phyloP scores from a whole-genome alignment of 129 eudicot genomes.

The Helichrysum umbraculigerum region DNA sequence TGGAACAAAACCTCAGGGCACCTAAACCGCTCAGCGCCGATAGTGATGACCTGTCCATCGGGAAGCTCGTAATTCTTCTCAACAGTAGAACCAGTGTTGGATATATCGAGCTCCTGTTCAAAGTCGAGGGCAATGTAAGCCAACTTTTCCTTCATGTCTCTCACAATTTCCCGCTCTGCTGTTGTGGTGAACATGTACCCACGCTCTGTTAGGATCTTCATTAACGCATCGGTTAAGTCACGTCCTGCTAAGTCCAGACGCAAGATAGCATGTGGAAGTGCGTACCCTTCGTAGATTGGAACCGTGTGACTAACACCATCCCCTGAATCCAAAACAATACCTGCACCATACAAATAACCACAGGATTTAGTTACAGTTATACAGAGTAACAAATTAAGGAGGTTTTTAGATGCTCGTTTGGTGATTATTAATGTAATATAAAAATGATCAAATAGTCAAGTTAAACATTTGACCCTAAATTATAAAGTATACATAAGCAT shows the following conservation, averaged over 20 bases:
- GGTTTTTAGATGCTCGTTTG: background rate
- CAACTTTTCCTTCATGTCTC: conserved; percentile 66
- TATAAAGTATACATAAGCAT: background rate
- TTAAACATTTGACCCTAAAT: background rate
- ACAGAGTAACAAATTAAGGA: background rate
- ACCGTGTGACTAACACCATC: conserved; percentile 64
- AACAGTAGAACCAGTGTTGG: conserved; percentile 47
- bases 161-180: conserved; percentile 64
- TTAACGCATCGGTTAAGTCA: conserved; percentile 52
- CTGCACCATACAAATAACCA: conserved; percentile 22
- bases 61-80: conserved; percentile 62
- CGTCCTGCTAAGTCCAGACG: conserved; percentile 60
- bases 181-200: conserved; percentile 61
- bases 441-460: background rate
- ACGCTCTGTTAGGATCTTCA: conserved; percentile 57
- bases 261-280: conserved; percentile 59
- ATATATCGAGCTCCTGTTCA: conserved; percentile 57
- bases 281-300: conserved; percentile 58
- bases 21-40: conserved; percentile 60
- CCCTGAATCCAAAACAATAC: conserved; percentile 62
- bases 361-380: background rate
- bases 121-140: conserved; percentile 61
- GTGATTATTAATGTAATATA: background rate
- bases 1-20: conserved; percentile 65
- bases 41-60: conserved; percentile 67